Base-by-base conservation (phyloP, 2,329 filamentous ascomycete genomes). In the Ciborinia camelliae region DNA sequence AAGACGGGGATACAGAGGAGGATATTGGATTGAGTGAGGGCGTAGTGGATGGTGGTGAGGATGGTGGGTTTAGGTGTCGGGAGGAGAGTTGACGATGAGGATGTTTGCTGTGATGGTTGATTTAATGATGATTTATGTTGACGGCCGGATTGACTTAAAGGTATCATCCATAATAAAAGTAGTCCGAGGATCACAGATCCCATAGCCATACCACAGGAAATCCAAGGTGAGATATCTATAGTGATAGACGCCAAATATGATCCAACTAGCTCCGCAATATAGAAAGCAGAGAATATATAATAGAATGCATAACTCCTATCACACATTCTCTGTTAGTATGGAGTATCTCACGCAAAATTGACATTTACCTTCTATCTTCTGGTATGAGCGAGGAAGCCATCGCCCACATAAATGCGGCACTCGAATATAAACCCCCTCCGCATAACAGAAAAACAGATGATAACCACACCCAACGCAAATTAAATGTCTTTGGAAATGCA, bases 271-370 rank as follows among this genome's bases (percentile, higher is more conserved):
- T 75, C 73, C 1, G 73, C 73, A 32, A 72, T 62, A 51, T 74
- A 75, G 48, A 73, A 75, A 30, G 73, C 71, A 10, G 73, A 74
- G 51, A 74, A 75, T 47, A 75, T 73, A 47, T 73, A 73, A 37
- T 75, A 75, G 53, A 74, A 75, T 1, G 68, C 69, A 61, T 71
- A 68, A 51, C 73, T 74, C 63, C 73, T 74, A 23, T 8, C 18
- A 39, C 1, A 60, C 12, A 20, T 18, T 53, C 18, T 15, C 23
- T 2, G 20, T 48, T 12, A 41, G 32, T 45, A 23, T 23, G 15
- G 8, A 23, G 7, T 5, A 32, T 30, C 4, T 28, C 1, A 12
- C 2, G 4, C 9, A 43, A 47, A 3, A 4, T n/a, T 14, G 23
- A 23, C 26, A 30, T 60, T 66, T 65, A 67, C 71, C 73, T 71